Conservation (phyloP, 257 asterid genomes). For the Echium plantagineum region DNA sequence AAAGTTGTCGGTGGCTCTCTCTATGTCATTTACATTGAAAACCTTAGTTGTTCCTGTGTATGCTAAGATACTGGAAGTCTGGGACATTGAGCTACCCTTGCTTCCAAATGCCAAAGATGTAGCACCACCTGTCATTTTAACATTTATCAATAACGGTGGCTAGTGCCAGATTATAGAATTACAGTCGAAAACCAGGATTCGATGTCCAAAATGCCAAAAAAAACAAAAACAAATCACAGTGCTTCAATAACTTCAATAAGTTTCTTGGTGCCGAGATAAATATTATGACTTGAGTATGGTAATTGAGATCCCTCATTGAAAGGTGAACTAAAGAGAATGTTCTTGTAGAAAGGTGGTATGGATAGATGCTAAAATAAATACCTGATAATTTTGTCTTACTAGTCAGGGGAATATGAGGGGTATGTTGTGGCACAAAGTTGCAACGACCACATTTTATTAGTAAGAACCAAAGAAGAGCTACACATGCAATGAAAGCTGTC, state of each 20-base stretch:
- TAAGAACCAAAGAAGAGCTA: conserved; percentile 53
- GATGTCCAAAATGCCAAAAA: no score
- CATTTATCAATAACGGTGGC: conserved; percentile 2
- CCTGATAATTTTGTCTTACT: conserved; percentile 48
- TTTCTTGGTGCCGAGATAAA: no score
- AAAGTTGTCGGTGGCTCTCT: conserved; percentile 51
- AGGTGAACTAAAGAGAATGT: no score
- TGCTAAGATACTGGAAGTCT: conserved; percentile 52
- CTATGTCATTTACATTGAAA: conserved; percentile 44
- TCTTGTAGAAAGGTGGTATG: no score
- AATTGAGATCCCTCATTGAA: no score
- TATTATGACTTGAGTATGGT: no score
- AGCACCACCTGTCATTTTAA: conserved; percentile 35
- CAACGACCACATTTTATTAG: conserved; percentile 29
- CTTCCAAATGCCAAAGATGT: conserved; percentile 37
- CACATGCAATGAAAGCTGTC: conserved; percentile 49
- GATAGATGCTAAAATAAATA: conserved; percentile 5
- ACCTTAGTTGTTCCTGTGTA: conserved; percentile 70
- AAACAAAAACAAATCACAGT: no score
- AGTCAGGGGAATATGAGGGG: conserved; percentile 19
- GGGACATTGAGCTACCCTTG: conserved; percentile 48
- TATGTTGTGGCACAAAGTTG: conserved; percentile 15
- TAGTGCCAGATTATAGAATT: no score
- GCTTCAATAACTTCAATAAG: no score
- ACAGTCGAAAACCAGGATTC: no score